A percentile compares a stretch with the other conserved stretches of the same genome.
Evolutionary conservation across 2,329 filamentous ascomycete genomes (phyloP).

Genomic region (Arthrinium phaeospermum): DNA sequence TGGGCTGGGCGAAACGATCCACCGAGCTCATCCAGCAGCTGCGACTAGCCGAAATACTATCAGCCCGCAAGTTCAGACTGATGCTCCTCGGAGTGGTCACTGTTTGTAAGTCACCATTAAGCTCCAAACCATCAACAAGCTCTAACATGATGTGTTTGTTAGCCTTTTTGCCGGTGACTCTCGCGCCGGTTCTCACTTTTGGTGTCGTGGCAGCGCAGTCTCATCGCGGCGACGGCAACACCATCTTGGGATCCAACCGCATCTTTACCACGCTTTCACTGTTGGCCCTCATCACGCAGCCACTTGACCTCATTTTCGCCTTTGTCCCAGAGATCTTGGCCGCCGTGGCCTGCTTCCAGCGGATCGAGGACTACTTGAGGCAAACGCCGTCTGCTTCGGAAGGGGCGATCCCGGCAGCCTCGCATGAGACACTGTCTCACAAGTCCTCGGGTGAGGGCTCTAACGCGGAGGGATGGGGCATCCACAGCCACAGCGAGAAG

Average conservation of each 20-base stretch:
- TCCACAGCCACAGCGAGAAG: not conserved
- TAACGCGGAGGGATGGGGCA: not conserved
- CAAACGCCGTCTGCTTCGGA: not conserved
- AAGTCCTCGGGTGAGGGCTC: not conserved
- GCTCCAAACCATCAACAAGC: accelerated
- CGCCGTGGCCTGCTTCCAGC: constrained; percentile 20
- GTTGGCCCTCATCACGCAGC: constrained; percentile 21
- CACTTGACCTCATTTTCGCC: constrained; percentile 21
- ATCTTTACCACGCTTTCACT: constrained; percentile 23
- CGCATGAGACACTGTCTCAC: not conserved
- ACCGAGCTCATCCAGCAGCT: constrained; percentile 19
- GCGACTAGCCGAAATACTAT: constrained; percentile 21
- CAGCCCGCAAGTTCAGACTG: constrained; percentile 21
- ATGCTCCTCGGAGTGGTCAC: constrained; percentile 23
- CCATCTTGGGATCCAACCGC: constrained; percentile 11
- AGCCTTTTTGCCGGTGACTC: constrained; percentile 22
- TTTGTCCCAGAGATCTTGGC: constrained; percentile 23
- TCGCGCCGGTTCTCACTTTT: constrained; percentile 21
- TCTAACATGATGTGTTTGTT: not conserved
- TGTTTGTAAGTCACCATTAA: constrained; percentile 11
- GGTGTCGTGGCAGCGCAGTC: constrained; percentile 17
- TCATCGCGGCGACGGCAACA: not conserved
- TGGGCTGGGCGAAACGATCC: constrained; percentile 20
- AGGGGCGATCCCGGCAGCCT: not conserved
- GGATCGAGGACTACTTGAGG: constrained; percentile 21